Evolutionary conservation across 495 filamentous ascomycete species (phyloP).

Genomic region (Penicillium chermesinum): DNA sequence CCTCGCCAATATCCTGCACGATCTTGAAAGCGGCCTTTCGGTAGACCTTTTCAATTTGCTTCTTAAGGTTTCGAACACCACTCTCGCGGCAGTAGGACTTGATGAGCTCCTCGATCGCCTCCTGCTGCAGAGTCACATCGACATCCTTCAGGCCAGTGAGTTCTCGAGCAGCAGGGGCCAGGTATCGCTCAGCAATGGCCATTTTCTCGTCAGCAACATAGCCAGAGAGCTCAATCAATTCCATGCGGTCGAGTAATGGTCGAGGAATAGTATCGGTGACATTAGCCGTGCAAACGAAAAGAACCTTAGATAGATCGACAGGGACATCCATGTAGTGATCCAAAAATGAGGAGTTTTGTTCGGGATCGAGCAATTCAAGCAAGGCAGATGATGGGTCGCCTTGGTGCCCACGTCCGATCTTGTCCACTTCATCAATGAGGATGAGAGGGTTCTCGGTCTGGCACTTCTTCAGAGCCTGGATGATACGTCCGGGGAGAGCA

Average conservation of each 20-base stretch:
- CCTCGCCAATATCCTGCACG: constrained; percentile 89
- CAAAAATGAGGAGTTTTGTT: constrained; percentile 95
- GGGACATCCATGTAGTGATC: constrained; percentile 99
- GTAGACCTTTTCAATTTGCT: constrained; percentile 99
- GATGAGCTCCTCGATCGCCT: constrained; percentile 92
- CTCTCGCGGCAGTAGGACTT: constrained; percentile 97
- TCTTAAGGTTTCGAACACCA: constrained; percentile 96
- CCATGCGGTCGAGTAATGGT: constrained; percentile 94
- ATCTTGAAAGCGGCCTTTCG: constrained; percentile 97
- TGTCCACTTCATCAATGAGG: constrained; percentile 96
- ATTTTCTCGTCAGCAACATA: constrained; percentile 99
- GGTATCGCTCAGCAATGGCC: constrained; percentile 91
- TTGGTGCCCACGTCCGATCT: constrained; percentile 92
- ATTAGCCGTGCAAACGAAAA: constrained; percentile 99
- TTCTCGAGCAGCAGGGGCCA: constrained; percentile 87
- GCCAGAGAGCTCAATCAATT: constrained; percentile 92
- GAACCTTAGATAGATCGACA: constrained; percentile 93
- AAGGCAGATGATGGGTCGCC: constrained; percentile 94
- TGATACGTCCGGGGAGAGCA: constrained; percentile 91
- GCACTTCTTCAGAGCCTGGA: constrained; percentile 98
- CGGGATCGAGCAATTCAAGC: constrained; percentile 90
- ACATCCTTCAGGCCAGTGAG: constrained; percentile 86
- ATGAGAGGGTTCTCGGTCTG: constrained; percentile 97
- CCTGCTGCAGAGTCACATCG: constrained; percentile 74
- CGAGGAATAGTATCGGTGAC: constrained; percentile 98